Conservation (phyloP, 2,329 filamentous ascomycete species). For the Phyllosticta paracitricarpa region DNA sequence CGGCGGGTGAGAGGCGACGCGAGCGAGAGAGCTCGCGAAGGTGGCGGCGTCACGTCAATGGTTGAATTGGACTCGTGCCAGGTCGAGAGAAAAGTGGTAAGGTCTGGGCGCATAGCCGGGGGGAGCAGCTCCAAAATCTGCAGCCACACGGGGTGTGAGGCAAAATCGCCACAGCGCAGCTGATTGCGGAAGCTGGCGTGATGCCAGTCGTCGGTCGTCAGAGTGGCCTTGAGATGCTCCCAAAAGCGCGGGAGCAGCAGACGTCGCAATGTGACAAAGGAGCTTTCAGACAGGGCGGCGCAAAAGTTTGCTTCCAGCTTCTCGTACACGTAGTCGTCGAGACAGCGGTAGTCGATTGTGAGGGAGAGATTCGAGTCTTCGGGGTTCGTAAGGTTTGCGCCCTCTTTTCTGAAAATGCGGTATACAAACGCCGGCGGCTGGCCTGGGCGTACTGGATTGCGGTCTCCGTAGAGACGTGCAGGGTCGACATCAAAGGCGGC, state of each 20-base stretch:
- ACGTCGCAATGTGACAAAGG: conserved; percentile 37
- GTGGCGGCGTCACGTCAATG: conserved; percentile 15
- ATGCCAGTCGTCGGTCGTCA: conserved; percentile 43
- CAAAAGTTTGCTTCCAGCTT: conserved; percentile 38
- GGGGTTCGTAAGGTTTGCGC: conserved; percentile 16
- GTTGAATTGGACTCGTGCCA: conserved; percentile 44
- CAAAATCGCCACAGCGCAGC: conserved; percentile 41
- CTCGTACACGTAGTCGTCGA: conserved; percentile 61
- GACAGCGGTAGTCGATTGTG: conserved; percentile 62
- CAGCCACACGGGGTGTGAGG: conserved; percentile 42
- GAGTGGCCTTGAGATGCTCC: conserved; percentile 34
- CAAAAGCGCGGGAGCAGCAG: conserved; percentile 44
- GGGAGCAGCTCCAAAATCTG: conserved; percentile 43
- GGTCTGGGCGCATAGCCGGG: conserved; percentile 30
- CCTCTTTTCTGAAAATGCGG: conserved; percentile 54
- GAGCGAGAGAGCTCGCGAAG: conserved; percentile 19
- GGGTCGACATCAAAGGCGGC: conserved; percentile 58
- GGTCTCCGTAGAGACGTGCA: conserved; percentile 31
- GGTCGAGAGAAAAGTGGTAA: conserved; percentile 41
- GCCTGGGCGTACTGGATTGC: conserved; percentile 61
- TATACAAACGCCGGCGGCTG: conserved; percentile 76
- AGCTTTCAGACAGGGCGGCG: conserved; percentile 36
- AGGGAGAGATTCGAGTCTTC: conserved; percentile 47
- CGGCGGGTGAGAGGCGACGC: conserved; percentile 37
- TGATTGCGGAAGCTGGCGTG: conserved; percentile 44